phyloP scores from a whole-genome alignment of 169 alveolate genomes.

The Plasmodium cynomolgi region DNA sequence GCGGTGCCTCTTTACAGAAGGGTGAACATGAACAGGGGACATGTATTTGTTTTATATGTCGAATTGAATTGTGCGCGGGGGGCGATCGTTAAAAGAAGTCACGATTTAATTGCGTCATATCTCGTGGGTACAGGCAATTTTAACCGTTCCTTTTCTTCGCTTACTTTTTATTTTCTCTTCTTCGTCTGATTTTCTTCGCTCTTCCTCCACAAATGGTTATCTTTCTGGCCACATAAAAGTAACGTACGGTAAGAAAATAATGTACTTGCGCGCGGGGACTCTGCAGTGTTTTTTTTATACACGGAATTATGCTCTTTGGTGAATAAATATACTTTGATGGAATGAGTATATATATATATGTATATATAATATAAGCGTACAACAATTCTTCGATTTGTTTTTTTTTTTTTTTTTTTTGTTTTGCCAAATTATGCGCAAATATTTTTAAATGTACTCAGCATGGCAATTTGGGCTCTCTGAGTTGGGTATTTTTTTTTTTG shows the following conservation, averaged over 20 bases:
- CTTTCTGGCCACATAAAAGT: neutral
- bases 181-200: neutral
- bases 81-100: neutral
- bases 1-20: neutral
- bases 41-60: neutral
- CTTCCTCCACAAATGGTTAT: neutral
- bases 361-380: neutral
- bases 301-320: neutral
- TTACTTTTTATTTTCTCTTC: neutral
- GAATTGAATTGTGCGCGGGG: neutral
- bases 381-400: neutral
- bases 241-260: neutral
- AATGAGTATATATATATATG: neutral
- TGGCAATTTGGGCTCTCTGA: neutral
- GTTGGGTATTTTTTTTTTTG: neutral
- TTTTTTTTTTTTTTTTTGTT: neutral
- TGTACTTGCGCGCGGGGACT: neutral
- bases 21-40: neutral
- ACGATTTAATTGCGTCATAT: neutral
- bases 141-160: neutral
- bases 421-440: neutral
- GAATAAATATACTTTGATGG: neutral
- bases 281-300: neutral
- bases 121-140: neutral
- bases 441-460: neutral